A percentile compares a stretch with the other conserved stretches of the same genome.
Evolutionary conservation across 2,329 filamentous ascomycete species (phyloP).

Genomic region (Arthroderma sp.): DNA sequence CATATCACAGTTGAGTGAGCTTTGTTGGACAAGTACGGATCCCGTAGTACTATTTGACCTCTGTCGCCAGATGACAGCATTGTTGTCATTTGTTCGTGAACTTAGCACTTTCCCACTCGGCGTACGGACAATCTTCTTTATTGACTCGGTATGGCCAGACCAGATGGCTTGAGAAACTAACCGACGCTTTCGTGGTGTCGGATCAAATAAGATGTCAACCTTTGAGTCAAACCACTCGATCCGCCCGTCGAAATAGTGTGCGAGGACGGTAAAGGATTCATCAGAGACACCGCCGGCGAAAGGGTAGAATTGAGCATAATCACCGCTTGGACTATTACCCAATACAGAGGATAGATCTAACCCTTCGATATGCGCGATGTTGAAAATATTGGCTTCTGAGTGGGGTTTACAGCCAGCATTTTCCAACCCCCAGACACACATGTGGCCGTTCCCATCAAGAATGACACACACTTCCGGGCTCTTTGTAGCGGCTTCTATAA

Average conservation of each 20-base stretch:
- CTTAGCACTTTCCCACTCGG: slow-evolving; percentile 68
- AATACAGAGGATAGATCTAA: slow-evolving; percentile 33
- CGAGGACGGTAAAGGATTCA: slow-evolving; percentile 58
- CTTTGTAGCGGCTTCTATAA: slow-evolving; percentile 74
- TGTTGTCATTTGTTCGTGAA: slow-evolving; percentile 65
- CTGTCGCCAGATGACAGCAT: slow-evolving; percentile 76
- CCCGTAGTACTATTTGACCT: slow-evolving; percentile 38
- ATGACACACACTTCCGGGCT: slow-evolving; percentile 79
- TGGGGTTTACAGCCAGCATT: slow-evolving; percentile 62
- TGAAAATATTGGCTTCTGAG: slow-evolving; percentile 62
- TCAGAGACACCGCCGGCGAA: slow-evolving; percentile 54
- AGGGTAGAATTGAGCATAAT: slow-evolving; percentile 58
- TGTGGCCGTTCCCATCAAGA: slow-evolving; percentile 67
- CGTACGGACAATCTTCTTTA: slow-evolving; percentile 79
- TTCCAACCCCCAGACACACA: slow-evolving; percentile 89
- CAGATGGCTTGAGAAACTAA: slow-evolving; percentile 55
- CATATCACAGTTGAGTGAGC: slow-evolving; percentile 52
- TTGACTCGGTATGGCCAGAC: slow-evolving; percentile 70
- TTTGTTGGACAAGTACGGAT: slow-evolving; percentile 52
- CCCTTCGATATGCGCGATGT: slow-evolving; percentile 64
- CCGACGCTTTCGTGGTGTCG: slow-evolving; percentile 47
- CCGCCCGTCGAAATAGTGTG: slow-evolving; percentile 75
- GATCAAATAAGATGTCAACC: slow-evolving; percentile 70
- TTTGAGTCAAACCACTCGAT: slow-evolving; percentile 71
- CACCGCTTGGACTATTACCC: slow-evolving; percentile 24